A percentile compares a stretch with the other conserved stretches of the same genome.
Conservation (phyloP, 2,329 filamentous ascomycete genomes). For the Diaporthe citri region DNA sequence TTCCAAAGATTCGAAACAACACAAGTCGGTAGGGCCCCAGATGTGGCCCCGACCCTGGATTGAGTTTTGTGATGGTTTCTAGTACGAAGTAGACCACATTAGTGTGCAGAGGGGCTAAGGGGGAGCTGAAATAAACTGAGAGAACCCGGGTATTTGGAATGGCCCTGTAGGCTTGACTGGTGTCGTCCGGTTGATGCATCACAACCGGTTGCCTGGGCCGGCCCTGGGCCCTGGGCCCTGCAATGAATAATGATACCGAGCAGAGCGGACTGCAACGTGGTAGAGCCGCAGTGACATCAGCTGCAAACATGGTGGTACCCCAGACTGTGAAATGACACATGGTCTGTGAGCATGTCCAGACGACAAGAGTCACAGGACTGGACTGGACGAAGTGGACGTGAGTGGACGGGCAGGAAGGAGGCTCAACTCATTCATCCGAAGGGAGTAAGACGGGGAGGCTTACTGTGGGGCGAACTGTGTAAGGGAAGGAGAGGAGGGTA, state of each 20-base stretch:
- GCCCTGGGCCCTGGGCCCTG: not conserved
- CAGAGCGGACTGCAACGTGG: conserved; percentile 8
- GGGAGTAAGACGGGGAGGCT: conserved; percentile 16
- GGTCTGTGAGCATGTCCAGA: not conserved
- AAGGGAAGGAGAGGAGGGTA: not conserved
- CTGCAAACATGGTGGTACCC: not conserved
- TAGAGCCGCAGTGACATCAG: conserved; percentile 7
- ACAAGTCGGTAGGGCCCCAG: not conserved
- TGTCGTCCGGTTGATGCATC: not conserved
- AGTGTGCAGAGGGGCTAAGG: not conserved
- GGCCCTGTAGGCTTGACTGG: not conserved
- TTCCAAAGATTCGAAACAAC: conserved; percentile 13
- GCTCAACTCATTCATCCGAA: conserved; percentile 26
- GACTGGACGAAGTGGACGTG: not conserved
- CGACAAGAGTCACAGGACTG: not conserved
- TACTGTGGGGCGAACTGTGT: not conserved
- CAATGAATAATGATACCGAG: conserved; percentile 1
- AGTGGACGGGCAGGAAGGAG: not conserved
- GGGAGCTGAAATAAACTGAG: not conserved
- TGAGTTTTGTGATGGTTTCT: conserved; percentile 22
- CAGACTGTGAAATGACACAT: not conserved
- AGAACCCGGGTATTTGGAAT: not conserved
- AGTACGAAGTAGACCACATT: not conserved
- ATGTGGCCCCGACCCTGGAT: conserved; percentile 7
- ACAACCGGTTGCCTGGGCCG: conserved; percentile 4